Conservation (phyloP, 2,329 filamentous ascomycete genomes). For the Exophiala sideris region DNA sequence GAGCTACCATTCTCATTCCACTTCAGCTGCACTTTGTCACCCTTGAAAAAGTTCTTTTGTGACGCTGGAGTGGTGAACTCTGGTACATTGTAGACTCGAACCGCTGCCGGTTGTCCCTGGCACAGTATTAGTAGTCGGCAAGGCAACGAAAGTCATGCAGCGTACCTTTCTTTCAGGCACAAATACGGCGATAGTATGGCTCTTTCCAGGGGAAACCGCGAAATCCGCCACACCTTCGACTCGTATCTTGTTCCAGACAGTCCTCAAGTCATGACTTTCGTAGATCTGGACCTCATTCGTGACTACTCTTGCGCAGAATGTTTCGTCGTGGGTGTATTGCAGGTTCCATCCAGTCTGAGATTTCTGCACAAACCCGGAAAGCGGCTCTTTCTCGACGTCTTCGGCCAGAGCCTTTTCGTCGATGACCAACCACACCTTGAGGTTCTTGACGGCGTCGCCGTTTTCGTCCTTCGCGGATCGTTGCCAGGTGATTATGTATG, state of each 20-base stretch:
- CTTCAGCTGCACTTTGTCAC: constrained; percentile 97
- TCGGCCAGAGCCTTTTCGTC: constrained; percentile 61
- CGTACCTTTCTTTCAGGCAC: constrained; percentile 88
- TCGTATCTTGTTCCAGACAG: constrained; percentile 91
- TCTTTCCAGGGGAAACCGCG: constrained; percentile 82
- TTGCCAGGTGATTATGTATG: constrained; percentile 96
- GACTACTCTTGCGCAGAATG: constrained; percentile 85
- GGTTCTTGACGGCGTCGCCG: constrained; percentile 89
- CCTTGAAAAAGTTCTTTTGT: constrained; percentile 99
- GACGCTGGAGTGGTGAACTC: constrained; percentile 79
- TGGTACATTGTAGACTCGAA: constrained; percentile 92
- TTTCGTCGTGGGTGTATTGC: constrained; percentile 92
- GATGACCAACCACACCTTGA: constrained; percentile 90
- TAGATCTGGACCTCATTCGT: constrained; percentile 99
- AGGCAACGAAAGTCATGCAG: constrained; percentile 17
- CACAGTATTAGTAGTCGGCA: constrained; percentile 3
- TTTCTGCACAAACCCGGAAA: constrained; percentile 94
- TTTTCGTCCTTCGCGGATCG: constrained; percentile 87
- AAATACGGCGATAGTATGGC: constrained; percentile 90
- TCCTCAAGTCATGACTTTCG: constrained; percentile 77
- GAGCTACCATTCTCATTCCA: constrained; percentile 93
- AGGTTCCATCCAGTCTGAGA: constrained; percentile 94
- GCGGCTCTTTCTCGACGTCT: constrained; percentile 63
- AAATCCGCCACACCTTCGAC: constrained; percentile 89
- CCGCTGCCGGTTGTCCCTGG: constrained; percentile 87